These are phyloP conservation scores for Talaromyces liani DNA, from an alignment of 495 filamentous ascomycete species.

Conservation along the genomic window DNA sequence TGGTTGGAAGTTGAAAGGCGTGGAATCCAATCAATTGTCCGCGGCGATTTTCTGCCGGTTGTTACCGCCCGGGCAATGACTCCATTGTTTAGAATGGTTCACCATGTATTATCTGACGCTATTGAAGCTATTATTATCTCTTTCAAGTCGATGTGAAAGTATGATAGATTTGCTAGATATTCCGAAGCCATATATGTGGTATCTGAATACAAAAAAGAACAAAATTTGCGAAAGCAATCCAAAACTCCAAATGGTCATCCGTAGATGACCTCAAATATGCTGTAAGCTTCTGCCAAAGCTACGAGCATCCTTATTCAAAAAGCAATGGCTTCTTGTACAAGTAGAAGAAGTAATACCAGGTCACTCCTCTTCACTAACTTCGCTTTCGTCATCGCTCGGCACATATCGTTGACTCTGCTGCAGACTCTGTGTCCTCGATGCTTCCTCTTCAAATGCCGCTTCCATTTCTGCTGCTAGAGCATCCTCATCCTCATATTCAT, in stretches of 20 bases:
- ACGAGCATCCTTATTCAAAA: not conserved
- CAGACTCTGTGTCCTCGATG: conserved; percentile 28
- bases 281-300: not conserved
- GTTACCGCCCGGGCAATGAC: not conserved
- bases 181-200: not conserved
- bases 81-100: not conserved
- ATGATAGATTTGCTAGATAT: not conserved
- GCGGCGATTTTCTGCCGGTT: not conserved
- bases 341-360: not conserved
- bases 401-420: conserved; percentile 23
- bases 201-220: conserved; percentile 12
- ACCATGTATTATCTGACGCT: not conserved
- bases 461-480: conserved; percentile 40
- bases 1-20: not conserved
- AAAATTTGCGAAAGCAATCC: conserved; percentile 11
- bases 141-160: not conserved
- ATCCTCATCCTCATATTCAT: conserved; percentile 34
- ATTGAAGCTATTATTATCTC: not conserved
- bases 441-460: conserved; percentile 39
- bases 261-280: not conserved
- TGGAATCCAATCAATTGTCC: not conserved
- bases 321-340: not conserved
- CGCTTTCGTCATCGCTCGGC: conserved; percentile 41
- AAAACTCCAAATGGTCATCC: conserved; percentile 8
- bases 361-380: conserved; percentile 44